These are phyloP conservation scores for Mollisia scopiformis DNA, from an alignment of 2,329 filamentous ascomycete species.

Conservation along the genomic window DNA sequence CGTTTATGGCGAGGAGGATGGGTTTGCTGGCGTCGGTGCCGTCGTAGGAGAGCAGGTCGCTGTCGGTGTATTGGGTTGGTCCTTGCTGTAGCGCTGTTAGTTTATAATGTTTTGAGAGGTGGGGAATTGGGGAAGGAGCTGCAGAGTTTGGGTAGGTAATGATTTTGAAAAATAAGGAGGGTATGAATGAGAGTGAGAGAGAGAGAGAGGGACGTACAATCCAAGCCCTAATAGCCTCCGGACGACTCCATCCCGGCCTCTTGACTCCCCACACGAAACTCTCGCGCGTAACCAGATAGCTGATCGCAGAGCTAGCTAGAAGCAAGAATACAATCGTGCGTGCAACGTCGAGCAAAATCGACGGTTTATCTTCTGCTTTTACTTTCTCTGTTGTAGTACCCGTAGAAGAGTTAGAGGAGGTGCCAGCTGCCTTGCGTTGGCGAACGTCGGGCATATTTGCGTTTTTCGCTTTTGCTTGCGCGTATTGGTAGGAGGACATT, in stretches of 20 bases:
- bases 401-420: neutral
- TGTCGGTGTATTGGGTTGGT: conserved; percentile 73
- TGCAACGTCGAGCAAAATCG: conserved; percentile 32
- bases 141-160: neutral
- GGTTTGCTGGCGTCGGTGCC: conserved; percentile 76
- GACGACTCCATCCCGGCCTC: conserved; percentile 30
- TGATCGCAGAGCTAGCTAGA: conserved; percentile 27
- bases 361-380: conserved; percentile 31
- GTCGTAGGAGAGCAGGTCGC: conserved; percentile 74
- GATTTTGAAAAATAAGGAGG: neutral
- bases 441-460: neutral
- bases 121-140: neutral
- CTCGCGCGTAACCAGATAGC: conserved; percentile 37
- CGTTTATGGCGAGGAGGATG: conserved; percentile 89
- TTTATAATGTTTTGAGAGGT: neutral
- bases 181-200: neutral
- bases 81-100: conserved; percentile 44
- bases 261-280: conserved; percentile 32
- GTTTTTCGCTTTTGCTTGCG: conserved; percentile 6
- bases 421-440: neutral
- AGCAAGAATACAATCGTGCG: conserved; percentile 33
- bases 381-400: conserved; percentile 14
- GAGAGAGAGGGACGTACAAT: conserved; percentile 26
- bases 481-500: conserved; percentile 16
- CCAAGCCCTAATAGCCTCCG: conserved; percentile 27